Evolutionary conservation across 371 early-diverging fungal species (phyloP).

Genomic region (Funneliformis caledonium): DNA sequence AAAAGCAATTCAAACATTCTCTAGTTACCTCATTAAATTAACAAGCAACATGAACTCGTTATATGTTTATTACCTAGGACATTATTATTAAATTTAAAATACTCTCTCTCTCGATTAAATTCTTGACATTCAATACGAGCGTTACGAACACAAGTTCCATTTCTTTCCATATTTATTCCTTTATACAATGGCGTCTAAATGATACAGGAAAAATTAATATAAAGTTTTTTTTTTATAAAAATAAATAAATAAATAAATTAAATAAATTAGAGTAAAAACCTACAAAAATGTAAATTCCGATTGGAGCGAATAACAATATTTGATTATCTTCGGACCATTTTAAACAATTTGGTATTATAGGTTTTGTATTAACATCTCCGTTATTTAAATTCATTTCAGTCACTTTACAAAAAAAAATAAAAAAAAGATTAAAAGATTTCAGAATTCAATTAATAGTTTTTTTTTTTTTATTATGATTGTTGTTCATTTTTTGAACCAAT

Average conservation of each 20-base stretch:
- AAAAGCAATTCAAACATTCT: too few species aligned
- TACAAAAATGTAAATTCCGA: slow-evolving; percentile 36
- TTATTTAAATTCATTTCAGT: slow-evolving; percentile 8
- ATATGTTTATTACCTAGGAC: too few species aligned
- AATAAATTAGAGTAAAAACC: slow-evolving; percentile 5
- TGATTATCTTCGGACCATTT: slow-evolving; percentile 42
- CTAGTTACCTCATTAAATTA: not conserved
- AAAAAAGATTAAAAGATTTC: too few species aligned
- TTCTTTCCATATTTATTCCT: not conserved
- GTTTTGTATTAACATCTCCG: slow-evolving; percentile 24
- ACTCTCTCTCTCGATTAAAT: not conserved
- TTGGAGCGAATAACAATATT: slow-evolving; percentile 23
- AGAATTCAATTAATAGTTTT: too few species aligned
- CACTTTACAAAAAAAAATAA: too few species aligned
- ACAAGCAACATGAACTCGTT: not conserved
- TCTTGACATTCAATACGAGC: not conserved
- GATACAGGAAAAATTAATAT: not conserved
- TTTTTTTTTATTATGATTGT: too few species aligned
- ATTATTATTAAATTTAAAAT: slow-evolving; percentile 3
- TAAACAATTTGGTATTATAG: slow-evolving; percentile 27
- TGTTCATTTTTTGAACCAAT: too few species aligned
- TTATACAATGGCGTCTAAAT: slow-evolving; percentile 26
- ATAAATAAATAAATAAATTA: not conserved
- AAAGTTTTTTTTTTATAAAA: not conserved
- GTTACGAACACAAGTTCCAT: not conserved